Evolutionary conservation across 805 yeast species (phyloP).

Genomic region (Lipomyces kockii): DNA sequence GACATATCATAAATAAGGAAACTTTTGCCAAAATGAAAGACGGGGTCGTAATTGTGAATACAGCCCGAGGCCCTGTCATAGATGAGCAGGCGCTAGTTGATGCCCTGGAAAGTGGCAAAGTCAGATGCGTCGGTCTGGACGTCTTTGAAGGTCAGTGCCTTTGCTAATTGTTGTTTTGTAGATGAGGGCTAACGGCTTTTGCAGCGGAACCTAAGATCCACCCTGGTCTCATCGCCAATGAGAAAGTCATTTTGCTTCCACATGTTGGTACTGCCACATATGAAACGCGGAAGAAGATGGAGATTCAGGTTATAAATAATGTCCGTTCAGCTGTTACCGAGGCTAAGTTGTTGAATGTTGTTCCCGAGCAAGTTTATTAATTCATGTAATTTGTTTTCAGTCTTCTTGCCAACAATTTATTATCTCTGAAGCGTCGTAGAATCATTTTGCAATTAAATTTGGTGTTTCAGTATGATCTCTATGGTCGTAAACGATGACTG

Average conservation of each 20-base stretch:
- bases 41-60: slow-evolving; percentile 77
- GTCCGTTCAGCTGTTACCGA: slow-evolving; percentile 59
- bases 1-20: slow-evolving; percentile 66
- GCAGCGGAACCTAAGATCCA: slow-evolving; percentile 60
- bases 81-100: slow-evolving; percentile 60
- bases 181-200: neutral
- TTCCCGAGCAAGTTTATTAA: slow-evolving; percentile 78
- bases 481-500: neutral
- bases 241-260: slow-evolving; percentile 70
- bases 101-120: slow-evolving; percentile 58
- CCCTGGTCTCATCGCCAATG: slow-evolving; percentile 55
- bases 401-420: too few relatives aligned
- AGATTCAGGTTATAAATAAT: slow-evolving; percentile 73
- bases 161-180: neutral
- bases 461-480: neutral
- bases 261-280: slow-evolving; percentile 85
- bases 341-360: slow-evolving; percentile 73
- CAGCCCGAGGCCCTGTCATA: slow-evolving; percentile 84
- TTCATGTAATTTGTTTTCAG: too few relatives aligned
- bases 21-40: slow-evolving; percentile 72
- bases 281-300: slow-evolving; percentile 82
- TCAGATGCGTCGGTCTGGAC: slow-evolving; percentile 64
- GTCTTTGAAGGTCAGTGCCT: slow-evolving; percentile 55
- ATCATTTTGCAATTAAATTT: too few relatives aligned
- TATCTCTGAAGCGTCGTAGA: too few relatives aligned